Evolutionary conservation across 179 eudicot species (phyloP).

Genomic region (Actinidia polygama): DNA sequence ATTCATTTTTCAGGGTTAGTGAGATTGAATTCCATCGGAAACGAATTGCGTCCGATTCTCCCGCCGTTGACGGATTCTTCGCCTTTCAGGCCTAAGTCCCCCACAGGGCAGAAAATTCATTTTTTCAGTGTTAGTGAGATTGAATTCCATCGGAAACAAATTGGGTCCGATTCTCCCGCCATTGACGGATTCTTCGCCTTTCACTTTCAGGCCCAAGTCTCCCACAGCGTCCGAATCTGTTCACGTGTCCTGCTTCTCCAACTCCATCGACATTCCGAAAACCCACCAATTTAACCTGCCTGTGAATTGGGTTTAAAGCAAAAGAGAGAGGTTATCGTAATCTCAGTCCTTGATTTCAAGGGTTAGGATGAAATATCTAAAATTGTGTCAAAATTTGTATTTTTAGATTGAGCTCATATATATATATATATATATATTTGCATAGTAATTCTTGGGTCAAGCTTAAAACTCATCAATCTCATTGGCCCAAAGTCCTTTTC

Average conservation of each 20-base stretch:
- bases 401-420: too few relatives aligned
- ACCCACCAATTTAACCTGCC: too few relatives aligned
- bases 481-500: constrained; percentile 15
- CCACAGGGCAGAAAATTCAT: constrained; percentile 60
- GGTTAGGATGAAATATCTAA: too few relatives aligned
- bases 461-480: not conserved
- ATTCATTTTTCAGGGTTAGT: constrained; percentile 46
- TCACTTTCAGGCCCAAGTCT: constrained; percentile 31
- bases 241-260: constrained; percentile 99
- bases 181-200: constrained; percentile 60
- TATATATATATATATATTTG: not conserved
- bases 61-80: constrained; percentile 73
- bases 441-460: not conserved
- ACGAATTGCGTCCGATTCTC: constrained; percentile 39
- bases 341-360: too few relatives aligned
- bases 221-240: constrained; percentile 35
- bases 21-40: constrained; percentile 34
- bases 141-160: constrained; percentile 38
- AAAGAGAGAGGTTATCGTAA: too few relatives aligned
- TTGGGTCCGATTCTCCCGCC: constrained; percentile 55
- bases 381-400: too few relatives aligned
- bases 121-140: constrained; percentile 43
- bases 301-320: too few relatives aligned
- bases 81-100: constrained; percentile 32
- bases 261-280: constrained; percentile 29